Base-by-base conservation (phyloP, 2,329 filamentous ascomycete species). In the Sporothrix pseudoabietina region DNA sequence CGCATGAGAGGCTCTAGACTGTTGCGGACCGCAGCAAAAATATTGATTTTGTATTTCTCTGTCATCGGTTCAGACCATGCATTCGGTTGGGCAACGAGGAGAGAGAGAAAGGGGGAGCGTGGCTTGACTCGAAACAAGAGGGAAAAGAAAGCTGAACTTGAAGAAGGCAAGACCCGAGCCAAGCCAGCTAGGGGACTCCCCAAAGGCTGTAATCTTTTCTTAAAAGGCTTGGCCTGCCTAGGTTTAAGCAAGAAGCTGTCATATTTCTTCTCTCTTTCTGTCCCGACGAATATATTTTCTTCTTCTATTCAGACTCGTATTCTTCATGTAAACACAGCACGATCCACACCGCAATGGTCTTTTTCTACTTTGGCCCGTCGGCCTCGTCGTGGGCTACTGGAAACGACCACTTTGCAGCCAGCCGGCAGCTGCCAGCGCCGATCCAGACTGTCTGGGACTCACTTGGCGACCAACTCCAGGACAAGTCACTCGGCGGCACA, bases 381-480 rank as follows among this genome's bases (percentile, higher is more conserved):
- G 57, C 57, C 26, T 71, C 72, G 44, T 73, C 72, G 32, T 73
- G 68, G 72, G 72, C 72, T 14, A 54, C 59, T 4, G 72, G 72
- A n/a, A 73, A 73, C 35, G 68, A 65, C 35, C 26, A 65, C 8
- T 73, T 66, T 19, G 63, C 66, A 14, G 41, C 49, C 2, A 73
- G 72, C 16, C 68, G 72, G 47, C 57, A 73, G 44, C 72, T 73
- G 1, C 66, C 66, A 4, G 26, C 35, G 19, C 6, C 35, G 63
- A 69, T 73, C 55, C 55, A 63, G 47, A 14, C 49, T 6, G 68
- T 71, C 47, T 73, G 72, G 72, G 65, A 71, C 57, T 49, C 69
- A 6, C 69, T 73, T 47, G 59, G 57, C 22, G 47, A 57, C 16
- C 35, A 61, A 5, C 8, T 35, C 16, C 55, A 44, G 4, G 35